A percentile compares a stretch with the other conserved stretches of the same genome.
Evolutionary conservation across 2,329 filamentous ascomycete species (phyloP).

Genomic region (Aspergillus sp.): DNA sequence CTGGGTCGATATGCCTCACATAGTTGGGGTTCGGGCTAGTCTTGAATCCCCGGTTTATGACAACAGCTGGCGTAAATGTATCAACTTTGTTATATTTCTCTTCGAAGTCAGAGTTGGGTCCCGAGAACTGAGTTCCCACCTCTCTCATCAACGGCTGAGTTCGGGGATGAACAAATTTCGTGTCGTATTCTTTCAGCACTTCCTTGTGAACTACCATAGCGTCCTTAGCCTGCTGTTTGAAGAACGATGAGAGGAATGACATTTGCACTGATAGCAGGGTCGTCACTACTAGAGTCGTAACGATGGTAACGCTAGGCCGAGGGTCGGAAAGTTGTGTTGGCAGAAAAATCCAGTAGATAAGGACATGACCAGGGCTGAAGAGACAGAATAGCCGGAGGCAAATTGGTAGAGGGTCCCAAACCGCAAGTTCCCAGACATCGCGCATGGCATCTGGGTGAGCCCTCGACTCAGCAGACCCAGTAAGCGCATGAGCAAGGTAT

Average conservation of each 20-base stretch:
- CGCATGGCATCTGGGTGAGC: constrained; percentile 72
- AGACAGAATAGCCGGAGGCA: constrained; percentile 80
- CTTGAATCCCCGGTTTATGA: constrained; percentile 73
- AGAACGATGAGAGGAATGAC: constrained; percentile 68
- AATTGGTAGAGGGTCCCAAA: constrained; percentile 91
- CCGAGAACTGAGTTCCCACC: constrained; percentile 75
- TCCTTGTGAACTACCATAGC: constrained; percentile 81
- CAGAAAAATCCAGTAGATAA: constrained; percentile 85
- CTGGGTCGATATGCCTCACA: constrained; percentile 68
- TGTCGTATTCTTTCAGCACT: constrained; percentile 93
- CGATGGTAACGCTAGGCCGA: constrained; percentile 79
- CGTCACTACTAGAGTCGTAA: constrained; percentile 77
- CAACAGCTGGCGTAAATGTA: constrained; percentile 60
- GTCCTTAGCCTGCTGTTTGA: constrained; percentile 83
- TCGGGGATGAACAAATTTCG: constrained; percentile 88
- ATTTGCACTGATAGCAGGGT: constrained; percentile 75
- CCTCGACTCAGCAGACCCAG: constrained; percentile 73
- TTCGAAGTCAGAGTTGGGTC: constrained; percentile 42
- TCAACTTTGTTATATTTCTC: constrained; percentile 56
- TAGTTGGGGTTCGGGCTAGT: constrained; percentile 85
- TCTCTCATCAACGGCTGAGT: constrained; percentile 77
- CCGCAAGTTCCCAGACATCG: constrained; percentile 90
- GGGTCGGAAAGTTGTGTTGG: constrained; percentile 74
- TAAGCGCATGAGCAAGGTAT: constrained; percentile 68
- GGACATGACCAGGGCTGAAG: constrained; percentile 90